Base-by-base conservation (phyloP, 1,284 basidiomycete species). In the Waitea zeae region DNA sequence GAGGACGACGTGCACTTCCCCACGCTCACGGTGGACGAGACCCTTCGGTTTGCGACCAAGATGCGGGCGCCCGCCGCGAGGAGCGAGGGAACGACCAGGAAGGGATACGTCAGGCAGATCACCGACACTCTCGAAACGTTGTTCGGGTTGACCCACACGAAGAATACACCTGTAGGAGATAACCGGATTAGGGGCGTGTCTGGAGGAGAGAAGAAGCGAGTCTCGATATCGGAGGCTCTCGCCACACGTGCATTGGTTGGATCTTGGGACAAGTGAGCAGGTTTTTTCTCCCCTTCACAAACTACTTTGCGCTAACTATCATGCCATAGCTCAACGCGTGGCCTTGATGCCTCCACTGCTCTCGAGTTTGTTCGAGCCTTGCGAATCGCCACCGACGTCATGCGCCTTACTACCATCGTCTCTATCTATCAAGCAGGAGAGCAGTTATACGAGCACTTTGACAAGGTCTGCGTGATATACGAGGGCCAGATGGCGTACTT, bases 171-270 rank as follows among this genome's bases (percentile, higher is more conserved):
- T 0, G 79, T 89, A 15, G 87, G 87, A 3, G 70, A 87, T 52
- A 75, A 74, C 3, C 63, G 68, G 3, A 59, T 87, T 3, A 60
- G 81, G 4, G 87, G 86, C 33, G 70, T 89, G 1, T 77, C 73
- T 17, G 87, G 84, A 13, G 87, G 88, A 11, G 77, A 86, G 58
- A 75, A 77, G 54, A 80, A 81, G 52, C 68, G 83, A 27, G 81
- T 86, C 0, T 79, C 74, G 0, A 79, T 87, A 43, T 64, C 70
- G 7, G 83, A 87, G 52, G 62, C 68, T 7, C 52, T 86, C 31
- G 67, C 70, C 0, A 62, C 67, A 12, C 57, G 73, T 20, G 62
- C 64, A 30, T 60, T 64, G 20, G 57, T 86, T 19, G 64, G 62
- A 29, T 59, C 64, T 11, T 86, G 81, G 80, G 82, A 86, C 52